Conservation (phyloP, 768 basidiomycete species). For the Pleurotus tuoliensis region DNA sequence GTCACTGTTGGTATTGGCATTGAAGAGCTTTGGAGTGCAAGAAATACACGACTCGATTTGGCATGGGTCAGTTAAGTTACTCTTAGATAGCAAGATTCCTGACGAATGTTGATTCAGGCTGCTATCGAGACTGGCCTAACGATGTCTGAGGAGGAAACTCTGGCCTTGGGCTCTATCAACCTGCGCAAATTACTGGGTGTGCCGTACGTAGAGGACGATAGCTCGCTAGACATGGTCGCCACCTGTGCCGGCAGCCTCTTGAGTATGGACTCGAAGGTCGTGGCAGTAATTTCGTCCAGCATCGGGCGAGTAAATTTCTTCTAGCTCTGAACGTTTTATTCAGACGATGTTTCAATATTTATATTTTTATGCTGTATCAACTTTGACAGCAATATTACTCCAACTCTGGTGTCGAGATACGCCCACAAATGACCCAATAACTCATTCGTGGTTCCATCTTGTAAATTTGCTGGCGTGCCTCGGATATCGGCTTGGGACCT, state of each 20-base stretch:
- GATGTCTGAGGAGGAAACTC: constrained; percentile 36
- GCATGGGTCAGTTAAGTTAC: constrained; percentile 62
- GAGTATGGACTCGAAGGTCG: constrained; percentile 42
- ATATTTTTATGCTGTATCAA: no score
- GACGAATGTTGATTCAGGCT: constrained; percentile 25
- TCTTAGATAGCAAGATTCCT: background rate
- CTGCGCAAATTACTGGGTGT: constrained; percentile 37
- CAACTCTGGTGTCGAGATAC: no score
- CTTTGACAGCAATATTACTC: no score
- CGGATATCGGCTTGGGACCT: no score
- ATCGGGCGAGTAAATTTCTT: constrained; percentile 26
- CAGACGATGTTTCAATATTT: no score
- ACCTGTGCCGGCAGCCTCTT: constrained; percentile 50
- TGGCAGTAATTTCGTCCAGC: constrained; percentile 49
- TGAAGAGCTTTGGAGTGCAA: constrained; percentile 55
- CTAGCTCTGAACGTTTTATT: background rate
- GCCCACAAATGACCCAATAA: no score
- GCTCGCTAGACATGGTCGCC: constrained; percentile 51
- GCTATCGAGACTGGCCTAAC: constrained; percentile 38
- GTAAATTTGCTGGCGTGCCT: no score
- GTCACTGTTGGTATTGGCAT: constrained; percentile 71
- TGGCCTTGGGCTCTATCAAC: constrained; percentile 46
- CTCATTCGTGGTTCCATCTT: no score
- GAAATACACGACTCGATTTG: constrained; percentile 75
- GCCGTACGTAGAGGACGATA: constrained; percentile 15